A percentile compares a stretch with the other conserved stretches of the same genome.
Conservation (phyloP, 176 grass and related monocot species). For the Poa pratensis region DNA sequence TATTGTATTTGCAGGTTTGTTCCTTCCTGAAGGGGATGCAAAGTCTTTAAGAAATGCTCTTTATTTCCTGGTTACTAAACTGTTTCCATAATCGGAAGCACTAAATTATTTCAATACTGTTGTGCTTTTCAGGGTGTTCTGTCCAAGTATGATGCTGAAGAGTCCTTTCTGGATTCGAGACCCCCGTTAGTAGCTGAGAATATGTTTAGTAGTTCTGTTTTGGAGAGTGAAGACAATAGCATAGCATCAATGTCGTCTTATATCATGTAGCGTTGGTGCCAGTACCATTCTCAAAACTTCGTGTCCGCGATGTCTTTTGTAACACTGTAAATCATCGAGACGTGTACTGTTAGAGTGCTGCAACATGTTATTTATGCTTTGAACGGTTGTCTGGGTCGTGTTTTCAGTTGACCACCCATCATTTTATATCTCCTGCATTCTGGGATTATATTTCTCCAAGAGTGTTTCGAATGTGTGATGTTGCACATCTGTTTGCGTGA, state of each 20-base stretch:
- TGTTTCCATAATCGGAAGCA: not conserved
- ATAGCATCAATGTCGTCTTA: not conserved
- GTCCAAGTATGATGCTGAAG: not conserved
- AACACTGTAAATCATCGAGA: not conserved
- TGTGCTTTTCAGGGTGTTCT: not conserved
- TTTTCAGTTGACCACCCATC: no score
- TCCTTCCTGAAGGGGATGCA: not conserved
- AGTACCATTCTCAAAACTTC: not conserved
- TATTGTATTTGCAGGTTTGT: not conserved
- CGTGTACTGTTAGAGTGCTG: not conserved
- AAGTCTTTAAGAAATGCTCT: not conserved
- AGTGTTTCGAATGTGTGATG: no score
- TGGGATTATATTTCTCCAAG: no score
- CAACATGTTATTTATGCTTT: not conserved
- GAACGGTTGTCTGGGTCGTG: not conserved
- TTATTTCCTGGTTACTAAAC: not conserved
- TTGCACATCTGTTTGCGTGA: no score
- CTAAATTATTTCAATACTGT: not conserved
- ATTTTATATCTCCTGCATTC: no score
- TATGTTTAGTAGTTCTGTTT: not conserved
- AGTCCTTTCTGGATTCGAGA: not conserved
- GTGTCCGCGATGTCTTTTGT: not conserved
- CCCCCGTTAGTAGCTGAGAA: not conserved
- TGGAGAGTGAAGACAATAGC: not conserved
- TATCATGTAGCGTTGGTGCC: not conserved